Base-by-base conservation (phyloP, 768 basidiomycete species). In the Dendrothele bispora region DNA sequence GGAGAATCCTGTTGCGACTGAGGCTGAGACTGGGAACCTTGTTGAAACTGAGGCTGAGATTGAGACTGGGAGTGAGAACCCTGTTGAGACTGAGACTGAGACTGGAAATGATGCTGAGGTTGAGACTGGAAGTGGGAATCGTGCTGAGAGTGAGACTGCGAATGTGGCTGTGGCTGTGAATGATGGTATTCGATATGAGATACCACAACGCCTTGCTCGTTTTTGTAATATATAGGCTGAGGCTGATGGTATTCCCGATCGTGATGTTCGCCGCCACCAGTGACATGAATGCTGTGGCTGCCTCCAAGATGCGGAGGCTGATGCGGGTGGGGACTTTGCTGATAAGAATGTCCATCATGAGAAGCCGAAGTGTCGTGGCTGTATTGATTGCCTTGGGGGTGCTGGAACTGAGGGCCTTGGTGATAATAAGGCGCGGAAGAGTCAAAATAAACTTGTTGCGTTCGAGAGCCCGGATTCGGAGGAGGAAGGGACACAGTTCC, bases 401-500 rank as follows among this genome's bases (percentile, higher is more conserved):
- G 32, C 22, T 44, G 43, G 20, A 12, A 3, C 25, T 7, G 36
- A 22, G 28, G 43, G 7, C 18, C 43, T 15, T 34, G 43, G 25
- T 44, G 18, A 15, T 25, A 29, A 21, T 44, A 15, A 15, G 24
- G 30, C 8, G 22, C 42, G 20, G 15, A 25, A 18, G 11, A 27
- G 14, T 24, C 5, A 18, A 36, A 26, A 22, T 35, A 35, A 27
- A 17, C 3, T 17, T 6, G 8, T 15, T 17, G 27, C 2, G 32
- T 34, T 30, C 43, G 21, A 10, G 27, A 8, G 24, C 8, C 30
- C 5, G 45, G 38, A 38, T 29, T 25, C n/a, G 45, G 36, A 46
- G 36, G 28, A 26, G 83, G 83, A 39, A 86, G 73, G 38, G 82
- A 72, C 46, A 78, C 58, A 7, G 70, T 44, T 11, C 64, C 72